Base-by-base conservation (phyloP, 75 land plant species). In the Sequoiadendron giganteum region DNA sequence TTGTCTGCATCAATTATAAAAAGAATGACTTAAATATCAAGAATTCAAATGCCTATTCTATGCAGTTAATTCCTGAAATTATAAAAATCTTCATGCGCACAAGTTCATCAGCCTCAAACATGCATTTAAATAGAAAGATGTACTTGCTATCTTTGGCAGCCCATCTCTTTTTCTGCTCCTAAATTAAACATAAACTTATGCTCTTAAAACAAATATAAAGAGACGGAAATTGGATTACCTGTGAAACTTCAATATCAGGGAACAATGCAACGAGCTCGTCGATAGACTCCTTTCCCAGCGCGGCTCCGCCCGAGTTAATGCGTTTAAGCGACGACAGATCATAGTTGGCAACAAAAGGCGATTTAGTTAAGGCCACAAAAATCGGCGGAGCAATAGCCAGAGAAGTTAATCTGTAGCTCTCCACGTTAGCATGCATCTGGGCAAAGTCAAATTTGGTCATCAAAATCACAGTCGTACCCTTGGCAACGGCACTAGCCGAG, bases 221-320 rank as follows among this genome's bases (percentile, higher is more conserved):
- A 43, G 25, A 83, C 16, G 19, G n/a, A 10, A 25, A 16, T 25
- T 42, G n/a, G 32, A 32, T 25, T 89, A 93, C 97, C 96, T 96
- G 97, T 21, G 5, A 34, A 47, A 95, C 34, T 38, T 79, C 84
- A 28, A 94, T 91, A 15, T 88, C 25, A 1, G 92, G 92, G 1
- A 93, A 87, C 76, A 88, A 88, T 11, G 58, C 58, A 39, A 75
- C 45, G 68, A 93, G 89, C 54, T 73, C 68, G 38, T 88, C 88
- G n/a, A 92, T 79, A 8, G 91, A 88, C 11, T 90, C 93, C 65
- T 86, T 89, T 2, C 92, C 89, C 16, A 93, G 88, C 11, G 94
- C 93, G 43, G 97, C 97, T 15, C 96, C 97, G 55, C 95, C 97
- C 72, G 72, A 88, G 8, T 36, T 86, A 4, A 95, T n/a, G 45